These are phyloP conservation scores for Salvia splendens DNA, from an alignment of 257 asterid genomes.

Conservation along the genomic window DNA sequence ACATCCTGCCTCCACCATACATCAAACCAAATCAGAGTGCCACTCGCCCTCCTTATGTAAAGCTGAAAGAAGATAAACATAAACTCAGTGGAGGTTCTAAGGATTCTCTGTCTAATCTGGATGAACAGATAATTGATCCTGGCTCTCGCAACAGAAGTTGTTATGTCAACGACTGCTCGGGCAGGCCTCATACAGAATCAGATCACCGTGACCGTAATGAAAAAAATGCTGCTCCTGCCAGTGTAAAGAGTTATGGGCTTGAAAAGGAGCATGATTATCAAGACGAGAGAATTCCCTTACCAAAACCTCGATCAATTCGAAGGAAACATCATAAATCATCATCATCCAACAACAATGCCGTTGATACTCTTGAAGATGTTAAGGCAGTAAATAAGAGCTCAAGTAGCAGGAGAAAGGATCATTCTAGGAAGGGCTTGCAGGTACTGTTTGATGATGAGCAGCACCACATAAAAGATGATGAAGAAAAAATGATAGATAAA, in stretches of 20 bases:
- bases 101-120: conserved; percentile 36
- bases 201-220: conserved; percentile 33
- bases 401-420: conserved; percentile 73
- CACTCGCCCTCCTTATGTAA: conserved; percentile 61
- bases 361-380: conserved; percentile 45
- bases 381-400: conserved; percentile 50
- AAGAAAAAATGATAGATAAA: conserved; percentile 80
- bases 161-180: conserved; percentile 31
- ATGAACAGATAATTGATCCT: conserved; percentile 30
- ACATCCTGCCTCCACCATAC: conserved; percentile 77
- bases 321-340: conserved; percentile 69
- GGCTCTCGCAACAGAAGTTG: conserved; percentile 25
- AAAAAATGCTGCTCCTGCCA: conserved; percentile 30
- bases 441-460: conserved; percentile 57
- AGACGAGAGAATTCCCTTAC: conserved; percentile 49
- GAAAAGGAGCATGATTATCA: conserved; percentile 43
- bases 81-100: conserved; percentile 41
- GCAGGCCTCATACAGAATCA: conserved; percentile 31
- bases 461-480: conserved; percentile 47
- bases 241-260: conserved; percentile 28
- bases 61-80: conserved; percentile 53
- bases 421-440: conserved; percentile 66
- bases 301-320: conserved; percentile 70
- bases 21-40: conserved; percentile 49
- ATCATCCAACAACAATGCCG: conserved; percentile 37